Base-by-base conservation (phyloP, 257 asterid genomes). In the Knoxia roxburghii region DNA sequence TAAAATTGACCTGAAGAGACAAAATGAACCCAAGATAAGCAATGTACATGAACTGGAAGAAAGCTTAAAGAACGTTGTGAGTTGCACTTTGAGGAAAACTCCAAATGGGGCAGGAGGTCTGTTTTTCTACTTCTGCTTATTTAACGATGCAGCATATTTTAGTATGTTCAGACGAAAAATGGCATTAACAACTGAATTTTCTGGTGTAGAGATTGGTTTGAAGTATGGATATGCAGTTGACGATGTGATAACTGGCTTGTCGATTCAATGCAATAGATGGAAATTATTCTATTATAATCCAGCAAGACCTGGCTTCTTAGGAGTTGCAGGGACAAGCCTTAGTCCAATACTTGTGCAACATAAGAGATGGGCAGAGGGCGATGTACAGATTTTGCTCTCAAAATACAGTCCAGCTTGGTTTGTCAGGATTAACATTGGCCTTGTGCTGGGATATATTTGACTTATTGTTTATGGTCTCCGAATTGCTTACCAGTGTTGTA, bases 291-390 rank as follows among this genome's bases (percentile, higher is more conserved):
- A 71, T 57, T 81, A 56, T 80, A 77, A 84, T 65, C 96, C 98
- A 1, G 64, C 69, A 54, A 74, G 87, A 60, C 15, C 55, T 26
- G 95, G 76, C 32, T 91, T 89, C 86, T 52, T 86, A 63, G 96
- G 98, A 13, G 52, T 91, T 59, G 76, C 77, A 0, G 73, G 71
- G 9, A 85, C 87, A 7, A 85, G 86, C 21, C 86, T 91, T 23
- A 89, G 83, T 76, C 95, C 85, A 73, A 74, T 73, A 15, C 76
- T 91, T 41, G 86, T 89, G 66, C 90, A 82, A 51, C 90, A 91
- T 49, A 89, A 85, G 85, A 83, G 98, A 84, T 91, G 95, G 98
- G 80, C 95, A 2, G 98, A 87, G 77, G 98, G 96, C 3, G 87
- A 87, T 72, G 64, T 89, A 32, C 96, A 84, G 75, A 84, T 91